These are phyloP conservation scores for Paraconiothyrium brasiliense DNA, from an alignment of 2,329 filamentous ascomycete species.

Conservation along the genomic window DNA sequence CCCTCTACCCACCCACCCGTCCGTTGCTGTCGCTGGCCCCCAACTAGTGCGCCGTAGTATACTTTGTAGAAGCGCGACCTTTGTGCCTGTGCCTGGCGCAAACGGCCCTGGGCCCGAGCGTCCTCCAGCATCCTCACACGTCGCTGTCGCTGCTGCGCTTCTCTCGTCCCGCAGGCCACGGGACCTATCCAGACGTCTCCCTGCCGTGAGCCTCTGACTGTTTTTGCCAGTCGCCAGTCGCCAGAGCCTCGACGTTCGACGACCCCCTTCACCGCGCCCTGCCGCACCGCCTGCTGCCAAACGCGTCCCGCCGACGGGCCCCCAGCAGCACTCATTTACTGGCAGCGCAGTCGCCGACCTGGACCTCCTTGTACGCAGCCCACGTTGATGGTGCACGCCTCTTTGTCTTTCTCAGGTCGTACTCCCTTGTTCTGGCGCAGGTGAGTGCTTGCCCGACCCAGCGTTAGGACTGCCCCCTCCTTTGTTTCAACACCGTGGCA, in stretches of 20 bases:
- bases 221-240: not conserved
- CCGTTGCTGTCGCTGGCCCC: not conserved
- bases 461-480: conserved; percentile 33
- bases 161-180: conserved; percentile 30
- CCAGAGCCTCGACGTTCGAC: not conserved
- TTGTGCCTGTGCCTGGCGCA: conserved; percentile 8
- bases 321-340: not conserved
- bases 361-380: conserved; percentile 11
- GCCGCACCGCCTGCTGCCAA: conserved; percentile 3
- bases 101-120: conserved; percentile 17
- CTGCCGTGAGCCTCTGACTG: not conserved
- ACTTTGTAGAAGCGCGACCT: not conserved
- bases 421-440: conserved; percentile 27
- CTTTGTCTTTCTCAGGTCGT: conserved; percentile 8
- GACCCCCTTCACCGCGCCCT: not conserved
- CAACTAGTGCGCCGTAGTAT: not conserved
- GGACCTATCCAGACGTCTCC: conserved; percentile 21
- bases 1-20: no score
- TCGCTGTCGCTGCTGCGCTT: conserved; percentile 23
- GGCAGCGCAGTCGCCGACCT: conserved; percentile 1
- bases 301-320: conserved; percentile 8
- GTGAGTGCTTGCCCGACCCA: conserved; percentile 39
- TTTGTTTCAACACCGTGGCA: conserved; percentile 45
- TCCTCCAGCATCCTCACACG: conserved; percentile 14
- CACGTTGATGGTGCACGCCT: conserved; percentile 13